A percentile compares a stretch with the other conserved stretches of the same genome.
Conservation (phyloP, 495 filamentous ascomycete species). For the Jackrogersella multiformis region DNA sequence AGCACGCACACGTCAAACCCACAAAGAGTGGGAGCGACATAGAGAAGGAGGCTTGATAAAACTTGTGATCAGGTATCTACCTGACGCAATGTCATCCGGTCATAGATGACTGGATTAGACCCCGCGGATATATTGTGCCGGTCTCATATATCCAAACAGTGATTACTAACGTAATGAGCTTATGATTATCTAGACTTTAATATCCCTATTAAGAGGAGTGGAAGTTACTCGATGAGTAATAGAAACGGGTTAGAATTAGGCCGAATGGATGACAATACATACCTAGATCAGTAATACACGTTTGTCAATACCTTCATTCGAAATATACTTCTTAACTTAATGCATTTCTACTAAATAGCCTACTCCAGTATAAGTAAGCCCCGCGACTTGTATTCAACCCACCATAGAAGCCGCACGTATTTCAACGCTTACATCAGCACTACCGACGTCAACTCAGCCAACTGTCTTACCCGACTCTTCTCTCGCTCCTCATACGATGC, state of each 20-base stretch:
- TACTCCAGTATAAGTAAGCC: slow-evolving; percentile 4
- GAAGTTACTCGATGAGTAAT: not conserved
- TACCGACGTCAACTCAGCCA: slow-evolving; percentile 1
- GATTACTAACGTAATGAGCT: slow-evolving; percentile 31
- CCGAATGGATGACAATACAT: not conserved
- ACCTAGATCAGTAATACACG: slow-evolving; percentile 11
- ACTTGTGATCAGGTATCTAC: not conserved
- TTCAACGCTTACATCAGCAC: slow-evolving; percentile 33
- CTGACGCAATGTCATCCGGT: not conserved
- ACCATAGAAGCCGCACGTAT: slow-evolving; percentile 5
- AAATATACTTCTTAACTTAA: not conserved
- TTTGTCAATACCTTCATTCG: not conserved
- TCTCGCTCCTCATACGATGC: not conserved
- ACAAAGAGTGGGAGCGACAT: slow-evolving; percentile 19
- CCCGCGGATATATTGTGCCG: slow-evolving; percentile 9
- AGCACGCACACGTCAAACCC: slow-evolving; percentile 38
- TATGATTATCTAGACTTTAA: slow-evolving; percentile 19
- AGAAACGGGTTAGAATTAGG: not conserved
- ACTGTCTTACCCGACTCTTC: not conserved
- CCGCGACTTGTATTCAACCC: slow-evolving; percentile 14
- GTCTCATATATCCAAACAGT: slow-evolving; percentile 3
- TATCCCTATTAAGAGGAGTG: not conserved
- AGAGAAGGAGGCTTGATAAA: slow-evolving; percentile 40
- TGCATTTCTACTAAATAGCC: slow-evolving; percentile 3
- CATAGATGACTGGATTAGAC: not conserved